phyloP scores from a whole-genome alignment of 495 filamentous ascomycete species.

The Tuber indicum region DNA sequence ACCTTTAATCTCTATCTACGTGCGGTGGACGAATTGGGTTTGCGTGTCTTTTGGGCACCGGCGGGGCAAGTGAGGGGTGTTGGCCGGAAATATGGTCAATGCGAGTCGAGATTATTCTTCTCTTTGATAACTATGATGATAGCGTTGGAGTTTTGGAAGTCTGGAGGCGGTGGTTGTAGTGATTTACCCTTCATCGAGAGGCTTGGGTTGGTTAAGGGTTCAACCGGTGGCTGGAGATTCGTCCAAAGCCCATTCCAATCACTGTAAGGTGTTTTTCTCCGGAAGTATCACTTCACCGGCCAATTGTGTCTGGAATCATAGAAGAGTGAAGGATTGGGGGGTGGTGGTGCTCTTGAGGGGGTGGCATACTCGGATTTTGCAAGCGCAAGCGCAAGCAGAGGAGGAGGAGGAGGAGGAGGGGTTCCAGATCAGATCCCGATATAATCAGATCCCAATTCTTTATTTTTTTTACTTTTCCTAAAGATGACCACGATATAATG shows the following conservation, averaged over 20 bases:
- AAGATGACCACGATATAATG: not conserved
- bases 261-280: not conserved
- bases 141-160: not conserved
- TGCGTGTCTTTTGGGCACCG: not conserved
- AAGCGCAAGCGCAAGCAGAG: not conserved
- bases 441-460: not conserved
- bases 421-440: not conserved
- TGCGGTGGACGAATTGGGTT: not conserved
- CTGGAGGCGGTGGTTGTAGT: not conserved
- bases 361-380: not conserved
- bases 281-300: not conserved
- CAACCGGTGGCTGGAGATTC: constrained; percentile 1
- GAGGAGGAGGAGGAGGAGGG: not conserved
- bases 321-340: not conserved
- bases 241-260: not conserved
- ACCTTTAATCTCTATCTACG: not conserved
- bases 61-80: not conserved
- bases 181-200: constrained; percentile 6
- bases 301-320: not conserved
- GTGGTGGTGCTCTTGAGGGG: not conserved
- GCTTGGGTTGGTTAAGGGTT: constrained; percentile 1
- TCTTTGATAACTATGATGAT: not conserved
- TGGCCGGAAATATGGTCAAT: not conserved
- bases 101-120: not conserved
- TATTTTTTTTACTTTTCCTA: not conserved